A percentile compares a stretch with the other conserved stretches of the same genome.
Conservation (phyloP, 1,284 basidiomycete species). For the Porodaedalea pini region DNA sequence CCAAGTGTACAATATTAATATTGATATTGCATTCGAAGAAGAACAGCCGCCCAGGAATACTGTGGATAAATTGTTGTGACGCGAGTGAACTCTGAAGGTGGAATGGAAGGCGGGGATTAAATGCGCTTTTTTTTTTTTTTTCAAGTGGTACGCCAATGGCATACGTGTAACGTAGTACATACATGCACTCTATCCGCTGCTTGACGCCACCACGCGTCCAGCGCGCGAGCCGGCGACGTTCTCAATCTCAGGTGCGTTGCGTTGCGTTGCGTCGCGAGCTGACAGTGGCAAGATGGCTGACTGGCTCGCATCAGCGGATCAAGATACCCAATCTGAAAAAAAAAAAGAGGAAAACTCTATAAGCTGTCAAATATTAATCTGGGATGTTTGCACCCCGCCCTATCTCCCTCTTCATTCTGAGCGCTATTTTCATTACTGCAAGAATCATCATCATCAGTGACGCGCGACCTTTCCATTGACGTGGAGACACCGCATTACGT, state of each 20-base stretch:
- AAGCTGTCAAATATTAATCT: too few relatives aligned
- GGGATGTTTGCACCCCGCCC: too few relatives aligned
- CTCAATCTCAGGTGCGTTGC: not conserved
- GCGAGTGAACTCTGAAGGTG: not conserved
- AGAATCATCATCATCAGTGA: too few relatives aligned
- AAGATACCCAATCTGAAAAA: too few relatives aligned
- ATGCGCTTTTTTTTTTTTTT: not conserved
- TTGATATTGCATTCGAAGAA: too few relatives aligned
- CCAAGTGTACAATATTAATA: not conserved
- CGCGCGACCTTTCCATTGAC: too few relatives aligned
- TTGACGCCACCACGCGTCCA: slow-evolving; percentile 7
- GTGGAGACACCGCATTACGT: too few relatives aligned
- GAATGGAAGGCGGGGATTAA: not conserved
- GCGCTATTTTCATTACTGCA: too few relatives aligned
- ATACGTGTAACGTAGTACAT: not conserved
- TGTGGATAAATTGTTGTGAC: not conserved
- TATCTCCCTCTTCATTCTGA: not conserved
- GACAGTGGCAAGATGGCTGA: not conserved
- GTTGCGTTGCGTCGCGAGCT: not conserved
- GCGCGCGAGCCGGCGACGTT: not conserved
- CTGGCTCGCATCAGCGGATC: slow-evolving; percentile 4
- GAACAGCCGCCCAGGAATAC: not conserved
- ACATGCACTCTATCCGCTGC: slow-evolving; percentile 2
- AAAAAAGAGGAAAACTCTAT: too few relatives aligned
- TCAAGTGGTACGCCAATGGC: not conserved